Evolutionary conservation across 2,329 filamentous ascomycete species (phyloP).

Genomic region (Cercospora brassicicola): DNA sequence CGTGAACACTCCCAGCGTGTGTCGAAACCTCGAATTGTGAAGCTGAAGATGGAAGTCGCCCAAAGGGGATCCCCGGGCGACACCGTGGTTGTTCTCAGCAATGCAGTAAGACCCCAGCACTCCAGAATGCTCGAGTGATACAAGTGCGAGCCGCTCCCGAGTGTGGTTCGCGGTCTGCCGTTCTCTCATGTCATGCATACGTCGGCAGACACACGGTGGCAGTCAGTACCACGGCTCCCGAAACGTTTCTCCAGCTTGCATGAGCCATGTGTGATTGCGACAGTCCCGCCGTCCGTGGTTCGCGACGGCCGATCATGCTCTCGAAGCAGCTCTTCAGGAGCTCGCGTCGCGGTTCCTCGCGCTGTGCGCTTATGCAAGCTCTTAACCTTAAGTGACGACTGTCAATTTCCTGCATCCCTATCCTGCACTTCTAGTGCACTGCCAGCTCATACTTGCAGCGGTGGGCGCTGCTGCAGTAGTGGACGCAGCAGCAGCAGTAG

Average conservation of each 20-base stretch:
- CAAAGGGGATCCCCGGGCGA: background rate
- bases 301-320: background rate
- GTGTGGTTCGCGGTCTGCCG: background rate
- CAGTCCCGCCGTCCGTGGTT: conserved; percentile 6
- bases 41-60: background rate
- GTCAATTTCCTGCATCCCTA: background rate
- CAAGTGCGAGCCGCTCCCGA: background rate
- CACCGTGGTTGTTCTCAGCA: background rate
- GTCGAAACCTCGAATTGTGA: background rate
- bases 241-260: conserved; percentile 4
- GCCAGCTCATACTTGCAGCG: background rate
- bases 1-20: background rate
- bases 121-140: background rate
- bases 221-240: conserved; percentile 2
- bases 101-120: background rate
- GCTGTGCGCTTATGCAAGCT: conserved; percentile 8
- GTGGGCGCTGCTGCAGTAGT: background rate
- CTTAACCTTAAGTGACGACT: conserved; percentile 8
- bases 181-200: background rate
- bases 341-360: background rate
- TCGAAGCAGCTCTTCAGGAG: conserved; percentile 5
- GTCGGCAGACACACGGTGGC: conserved; percentile 7
- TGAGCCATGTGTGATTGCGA: conserved; percentile 13
- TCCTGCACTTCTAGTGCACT: background rate
- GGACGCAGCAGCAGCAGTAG: background rate